Evolutionary conservation across 192 early-diverging fungal species (phyloP), one percentile per base, ranked within the genome.

Genomic region (Backusella luteola): DNA sequence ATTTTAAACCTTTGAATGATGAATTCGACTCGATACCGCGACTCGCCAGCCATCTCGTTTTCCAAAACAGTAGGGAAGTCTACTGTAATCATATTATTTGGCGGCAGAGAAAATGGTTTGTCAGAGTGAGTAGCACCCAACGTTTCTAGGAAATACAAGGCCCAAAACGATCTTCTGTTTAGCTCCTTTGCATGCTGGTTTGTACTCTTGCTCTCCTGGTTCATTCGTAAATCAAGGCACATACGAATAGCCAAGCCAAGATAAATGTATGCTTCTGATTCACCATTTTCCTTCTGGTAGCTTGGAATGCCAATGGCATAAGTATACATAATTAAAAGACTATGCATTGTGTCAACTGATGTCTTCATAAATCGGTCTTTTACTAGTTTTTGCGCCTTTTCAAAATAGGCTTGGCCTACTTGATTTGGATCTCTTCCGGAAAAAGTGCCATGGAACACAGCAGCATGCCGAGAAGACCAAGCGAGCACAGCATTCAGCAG

Each of bases 391-490:
- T 80, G 73, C n/a, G 82, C 82, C 8, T 38, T 71, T 14, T 42
- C 44, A 67, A 80, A 83, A 56, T 73, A 83, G 5, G 69, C 73
- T 56, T 80, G 75, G 8, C 82, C 82, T 41, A 83, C 78, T 14
- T 39, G 42, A 39, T 80, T 83, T 44, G 82, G 82, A 71, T 83
- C 78, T 53, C 77, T 72, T 17, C 78, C 82, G 3, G 63, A 73
- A 77, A 83, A 80, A 63, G 77, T 75, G 29, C 69, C 78, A 41
- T 83, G 82, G 46, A 80, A 77, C 11, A 83, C 77, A 14, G 78
- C 78, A n/a, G 78, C 78, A 74, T 83, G 82, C 7, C 82, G 39
- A 9, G 78, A 74, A 2, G 82, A 52, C 82, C 82, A 83, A 23
- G 82, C 70, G 34, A 83, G 69, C 3, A 79, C 52, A 19, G 82